Percentiles rank a stretch among this genome's conserved stretches.
These are phyloP conservation scores for Paraphoma chrysanthemicola DNA, from an alignment of 2,329 filamentous ascomycete species.

Conservation along the genomic window DNA sequence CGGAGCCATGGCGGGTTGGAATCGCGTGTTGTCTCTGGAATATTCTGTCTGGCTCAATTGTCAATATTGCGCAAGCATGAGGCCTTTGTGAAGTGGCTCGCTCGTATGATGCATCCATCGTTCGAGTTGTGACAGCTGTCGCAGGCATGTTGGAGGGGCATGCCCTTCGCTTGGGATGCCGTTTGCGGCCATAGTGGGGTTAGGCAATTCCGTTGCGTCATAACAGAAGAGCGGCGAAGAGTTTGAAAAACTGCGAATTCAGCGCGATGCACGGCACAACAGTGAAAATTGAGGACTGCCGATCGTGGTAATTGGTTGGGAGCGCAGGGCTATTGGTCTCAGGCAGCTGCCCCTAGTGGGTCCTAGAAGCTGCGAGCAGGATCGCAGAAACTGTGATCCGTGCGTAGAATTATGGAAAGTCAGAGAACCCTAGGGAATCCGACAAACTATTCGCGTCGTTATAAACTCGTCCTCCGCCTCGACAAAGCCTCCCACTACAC, in stretches of 20 bases:
- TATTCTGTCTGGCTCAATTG: no score
- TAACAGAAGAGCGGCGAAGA: conserved; percentile 11
- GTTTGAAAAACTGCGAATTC: conserved; percentile 3
- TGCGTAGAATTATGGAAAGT: conserved; percentile 26
- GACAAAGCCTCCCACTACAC: conserved; percentile 25
- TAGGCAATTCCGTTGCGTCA: conserved; percentile 11
- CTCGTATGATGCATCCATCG: neutral
- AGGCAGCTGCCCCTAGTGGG: conserved; percentile 30
- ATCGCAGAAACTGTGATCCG: conserved; percentile 20
- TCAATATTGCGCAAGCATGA: neutral
- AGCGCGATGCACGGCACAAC: conserved; percentile 6
- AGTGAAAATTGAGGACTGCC: conserved; percentile 1
- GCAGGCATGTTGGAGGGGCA: conserved; percentile 12
- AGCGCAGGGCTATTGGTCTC: conserved; percentile 9
- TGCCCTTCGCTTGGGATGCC: conserved; percentile 13
- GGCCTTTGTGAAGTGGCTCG: conserved; percentile 13
- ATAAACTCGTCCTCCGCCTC: conserved; percentile 35
- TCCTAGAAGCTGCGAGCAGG: conserved; percentile 17
- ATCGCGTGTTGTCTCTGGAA: no score
- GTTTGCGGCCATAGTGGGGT: conserved; percentile 20
- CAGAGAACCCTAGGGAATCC: no score
- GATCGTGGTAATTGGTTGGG: neutral
- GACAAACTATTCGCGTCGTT: no score
- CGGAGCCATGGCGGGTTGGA: no score
- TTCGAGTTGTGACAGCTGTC: neutral